These are phyloP conservation scores for Psilocybe cubensis DNA, from an alignment of 768 basidiomycete genomes.

Conservation along the genomic window DNA sequence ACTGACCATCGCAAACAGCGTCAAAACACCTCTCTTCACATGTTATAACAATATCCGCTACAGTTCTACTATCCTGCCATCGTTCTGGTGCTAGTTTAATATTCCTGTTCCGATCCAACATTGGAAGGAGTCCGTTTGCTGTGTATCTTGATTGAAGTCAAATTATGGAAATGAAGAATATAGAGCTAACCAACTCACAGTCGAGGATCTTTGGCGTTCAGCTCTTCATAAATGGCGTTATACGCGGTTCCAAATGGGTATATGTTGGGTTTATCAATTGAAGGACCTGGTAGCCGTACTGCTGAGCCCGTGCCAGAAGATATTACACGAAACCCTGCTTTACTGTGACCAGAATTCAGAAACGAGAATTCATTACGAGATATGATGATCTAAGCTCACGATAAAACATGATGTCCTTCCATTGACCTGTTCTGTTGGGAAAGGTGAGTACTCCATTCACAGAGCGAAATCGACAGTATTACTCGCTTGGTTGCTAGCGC, in stretches of 20 bases:
- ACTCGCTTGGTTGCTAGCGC: slow-evolving; percentile 96
- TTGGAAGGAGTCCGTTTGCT: slow-evolving; percentile 90
- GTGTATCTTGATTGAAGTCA: slow-evolving; percentile 64
- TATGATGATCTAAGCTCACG: slow-evolving; percentile 54
- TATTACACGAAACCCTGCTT: slow-evolving; percentile 89
- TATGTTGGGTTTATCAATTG: slow-evolving; percentile 97
- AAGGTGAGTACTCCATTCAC: slow-evolving; percentile 5
- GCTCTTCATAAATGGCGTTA: slow-evolving; percentile 91
- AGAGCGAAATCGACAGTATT: slow-evolving; percentile 4
- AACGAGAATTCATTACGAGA: background rate
- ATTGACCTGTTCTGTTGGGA: slow-evolving; percentile 91
- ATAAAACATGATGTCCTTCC: slow-evolving; percentile 93
- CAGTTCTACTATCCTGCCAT: slow-evolving; percentile 89
- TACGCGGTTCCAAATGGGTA: slow-evolving; percentile 98
- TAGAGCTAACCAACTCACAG: slow-evolving; percentile 59
- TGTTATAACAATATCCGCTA: slow-evolving; percentile 97
- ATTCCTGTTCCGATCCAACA: slow-evolving; percentile 94
- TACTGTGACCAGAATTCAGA: slow-evolving; percentile 51
- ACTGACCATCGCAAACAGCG: slow-evolving; percentile 94
- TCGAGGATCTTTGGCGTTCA: slow-evolving; percentile 78
- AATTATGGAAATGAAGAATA: background rate
- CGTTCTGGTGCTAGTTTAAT: slow-evolving; percentile 94
- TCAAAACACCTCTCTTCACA: slow-evolving; percentile 99
- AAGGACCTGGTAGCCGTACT: slow-evolving; percentile 93
- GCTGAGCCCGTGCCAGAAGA: slow-evolving; percentile 97